Percentiles rank a stretch among this genome's conserved stretches.
Evolutionary conservation across 2,329 filamentous ascomycete genomes (phyloP).

Genomic region (Aureobasidium mangrovei): DNA sequence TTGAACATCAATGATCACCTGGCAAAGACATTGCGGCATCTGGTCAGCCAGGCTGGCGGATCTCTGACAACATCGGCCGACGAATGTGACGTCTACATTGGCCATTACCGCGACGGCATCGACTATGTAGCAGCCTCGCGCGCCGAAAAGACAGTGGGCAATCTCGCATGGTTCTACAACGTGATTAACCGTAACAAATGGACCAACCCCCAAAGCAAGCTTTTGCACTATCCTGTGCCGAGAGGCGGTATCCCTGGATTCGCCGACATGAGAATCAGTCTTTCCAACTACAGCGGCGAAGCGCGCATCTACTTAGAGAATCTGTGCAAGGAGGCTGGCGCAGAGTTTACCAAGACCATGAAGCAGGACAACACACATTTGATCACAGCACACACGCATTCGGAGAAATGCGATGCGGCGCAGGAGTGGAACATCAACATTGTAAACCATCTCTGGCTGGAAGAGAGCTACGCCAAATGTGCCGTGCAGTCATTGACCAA

Average conservation of each 20-base stretch:
- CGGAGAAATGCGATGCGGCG: slow-evolving; percentile 89
- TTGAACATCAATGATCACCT: slow-evolving; percentile 62
- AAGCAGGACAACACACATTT: slow-evolving; percentile 93
- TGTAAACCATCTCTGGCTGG: slow-evolving; percentile 92
- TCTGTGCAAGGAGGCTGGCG: slow-evolving; percentile 72
- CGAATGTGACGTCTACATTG: slow-evolving; percentile 74
- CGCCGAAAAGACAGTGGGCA: slow-evolving; percentile 74
- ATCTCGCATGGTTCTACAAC: slow-evolving; percentile 87
- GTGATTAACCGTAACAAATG: slow-evolving; percentile 82
- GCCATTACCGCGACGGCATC: slow-evolving; percentile 72
- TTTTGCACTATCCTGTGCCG: slow-evolving; percentile 85
- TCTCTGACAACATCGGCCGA: slow-evolving; percentile 55
- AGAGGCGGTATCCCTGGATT: slow-evolving; percentile 72
- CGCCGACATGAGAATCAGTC: slow-evolving; percentile 64
- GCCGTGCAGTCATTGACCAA: slow-evolving; percentile 63
- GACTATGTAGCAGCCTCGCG: slow-evolving; percentile 72
- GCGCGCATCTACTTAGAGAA: slow-evolving; percentile 90
- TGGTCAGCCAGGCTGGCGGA: slow-evolving; percentile 67
- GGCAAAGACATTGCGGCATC: slow-evolving; percentile 55
- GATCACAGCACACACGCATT: slow-evolving; percentile 78
- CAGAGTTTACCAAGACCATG: slow-evolving; percentile 88
- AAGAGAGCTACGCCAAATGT: slow-evolving; percentile 92
- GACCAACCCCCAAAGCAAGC: slow-evolving; percentile 71
- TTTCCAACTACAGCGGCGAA: slow-evolving; percentile 95
- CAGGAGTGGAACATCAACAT: slow-evolving; percentile 86